These are phyloP conservation scores for Umbellularia californica DNA, from an alignment of 164 flowering plant genomes.

Conservation along the genomic window DNA sequence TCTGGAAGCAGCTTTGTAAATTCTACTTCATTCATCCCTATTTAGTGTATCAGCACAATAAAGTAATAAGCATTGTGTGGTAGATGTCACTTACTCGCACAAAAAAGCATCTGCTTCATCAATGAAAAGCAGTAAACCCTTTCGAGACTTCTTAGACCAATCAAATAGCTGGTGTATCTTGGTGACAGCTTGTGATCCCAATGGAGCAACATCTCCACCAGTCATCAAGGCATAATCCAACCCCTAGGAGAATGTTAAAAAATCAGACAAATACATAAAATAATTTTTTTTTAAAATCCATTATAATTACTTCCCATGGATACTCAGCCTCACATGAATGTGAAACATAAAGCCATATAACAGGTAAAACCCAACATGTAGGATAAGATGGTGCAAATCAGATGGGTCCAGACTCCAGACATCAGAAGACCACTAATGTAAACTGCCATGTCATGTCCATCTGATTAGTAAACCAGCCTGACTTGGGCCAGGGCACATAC, in stretches of 20 bases:
- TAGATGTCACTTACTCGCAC: slow-evolving; percentile 75
- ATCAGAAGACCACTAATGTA: background rate
- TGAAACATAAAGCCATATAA: too few species aligned
- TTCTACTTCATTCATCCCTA: background rate
- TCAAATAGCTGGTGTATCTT: slow-evolving; percentile 96
- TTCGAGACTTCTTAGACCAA: slow-evolving; percentile 86
- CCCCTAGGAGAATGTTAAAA: slow-evolving; percentile 44
- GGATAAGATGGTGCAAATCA: background rate
- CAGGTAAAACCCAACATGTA: background rate
- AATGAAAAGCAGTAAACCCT: slow-evolving; percentile 85
- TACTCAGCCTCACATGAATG: background rate
- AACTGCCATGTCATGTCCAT: background rate
- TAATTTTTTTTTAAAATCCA: too few species aligned
- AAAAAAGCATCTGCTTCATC: slow-evolving; percentile 99
- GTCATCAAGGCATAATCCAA: slow-evolving; percentile 99
- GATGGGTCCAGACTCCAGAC: background rate
- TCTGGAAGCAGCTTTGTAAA: background rate
- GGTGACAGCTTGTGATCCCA: slow-evolving; percentile 95
- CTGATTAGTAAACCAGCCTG: background rate
- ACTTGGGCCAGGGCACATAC: background rate
- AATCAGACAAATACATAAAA: background rate
- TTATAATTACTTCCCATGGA: too few species aligned
- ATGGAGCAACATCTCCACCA: slow-evolving; percentile 98
- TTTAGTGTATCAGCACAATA: background rate
- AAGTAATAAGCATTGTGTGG: background rate